Percentiles rank a stretch among this genome's conserved stretches.
Evolutionary conservation across 345 rosid genomes (phyloP).

Genomic region (Hibiscus mutabilis): DNA sequence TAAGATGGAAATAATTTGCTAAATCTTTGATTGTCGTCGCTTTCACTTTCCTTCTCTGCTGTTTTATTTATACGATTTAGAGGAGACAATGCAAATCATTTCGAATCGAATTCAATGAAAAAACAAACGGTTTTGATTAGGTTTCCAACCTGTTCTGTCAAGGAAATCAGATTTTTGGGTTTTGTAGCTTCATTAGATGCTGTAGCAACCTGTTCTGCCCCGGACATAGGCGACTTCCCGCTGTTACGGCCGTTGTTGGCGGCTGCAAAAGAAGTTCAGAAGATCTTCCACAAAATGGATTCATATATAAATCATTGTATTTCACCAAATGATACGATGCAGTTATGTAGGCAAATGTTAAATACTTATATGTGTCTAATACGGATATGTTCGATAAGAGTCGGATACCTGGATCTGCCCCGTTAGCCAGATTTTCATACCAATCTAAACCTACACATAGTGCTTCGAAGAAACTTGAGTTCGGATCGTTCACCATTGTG

Average conservation of each 20-base stretch:
- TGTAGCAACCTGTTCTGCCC: conserved; percentile 20
- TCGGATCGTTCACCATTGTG: conserved; percentile 28
- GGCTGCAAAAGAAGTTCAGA: neutral
- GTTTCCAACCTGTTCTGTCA: neutral
- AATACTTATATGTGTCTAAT: neutral
- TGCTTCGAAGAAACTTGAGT: neutral
- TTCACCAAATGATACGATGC: neutral
- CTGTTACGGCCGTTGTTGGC: neutral
- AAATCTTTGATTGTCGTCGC: conserved; percentile 35
- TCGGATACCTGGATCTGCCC: neutral
- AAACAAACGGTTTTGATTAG: neutral
- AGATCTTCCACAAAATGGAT: neutral
- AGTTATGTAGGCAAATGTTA: too few species aligned
- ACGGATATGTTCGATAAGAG: neutral
- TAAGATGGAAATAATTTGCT: conserved; percentile 35
- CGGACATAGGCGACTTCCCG: conserved; percentile 1
- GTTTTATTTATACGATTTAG: neutral
- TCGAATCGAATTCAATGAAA: neutral
- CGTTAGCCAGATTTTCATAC: neutral
- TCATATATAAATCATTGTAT: too few species aligned
- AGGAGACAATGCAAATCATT: neutral
- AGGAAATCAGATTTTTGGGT: neutral
- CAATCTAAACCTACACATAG: neutral
- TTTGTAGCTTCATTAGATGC: neutral
- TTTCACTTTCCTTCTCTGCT: conserved; percentile 54